Conservation (phyloP, 2,329 filamentous ascomycete genomes). For the Fusarium mangiferae region DNA sequence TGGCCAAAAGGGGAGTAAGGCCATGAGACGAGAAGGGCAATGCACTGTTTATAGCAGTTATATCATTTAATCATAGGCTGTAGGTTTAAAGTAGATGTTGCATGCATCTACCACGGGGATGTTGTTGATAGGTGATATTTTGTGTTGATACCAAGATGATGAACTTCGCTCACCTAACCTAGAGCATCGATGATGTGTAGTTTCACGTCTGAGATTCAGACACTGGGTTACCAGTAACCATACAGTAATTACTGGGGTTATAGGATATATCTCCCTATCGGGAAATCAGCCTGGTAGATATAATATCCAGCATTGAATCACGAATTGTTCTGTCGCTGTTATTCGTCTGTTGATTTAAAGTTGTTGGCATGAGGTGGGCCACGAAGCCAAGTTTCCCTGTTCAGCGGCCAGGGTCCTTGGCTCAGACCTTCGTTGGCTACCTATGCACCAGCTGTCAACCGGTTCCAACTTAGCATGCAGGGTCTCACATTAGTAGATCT, state of each 20-base stretch:
- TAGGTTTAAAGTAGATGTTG: neutral
- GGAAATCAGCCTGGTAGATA: neutral
- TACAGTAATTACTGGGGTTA: no score
- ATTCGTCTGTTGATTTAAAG: neutral
- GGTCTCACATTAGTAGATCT: neutral
- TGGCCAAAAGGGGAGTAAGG: no score
- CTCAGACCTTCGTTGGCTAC: neutral
- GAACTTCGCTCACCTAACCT: neutral
- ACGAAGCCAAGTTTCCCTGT: neutral
- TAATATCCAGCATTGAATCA: neutral
- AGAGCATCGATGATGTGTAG: neutral
- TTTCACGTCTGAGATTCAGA: neutral
- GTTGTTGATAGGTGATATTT: neutral
- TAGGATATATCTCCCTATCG: no score
- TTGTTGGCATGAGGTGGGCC: neutral
- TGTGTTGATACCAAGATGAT: neutral
- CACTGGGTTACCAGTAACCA: no score
- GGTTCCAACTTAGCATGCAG: neutral
- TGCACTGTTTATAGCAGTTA: neutral
- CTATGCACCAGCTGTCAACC: neutral
- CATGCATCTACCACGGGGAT: neutral
- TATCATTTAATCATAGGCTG: rapidly evolving
- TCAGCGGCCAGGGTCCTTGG: neutral
- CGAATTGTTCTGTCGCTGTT: neutral
- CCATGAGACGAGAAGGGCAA: no score